Conservation (phyloP, 1,284 basidiomycete species). For the Tylopilus sp. region DNA sequence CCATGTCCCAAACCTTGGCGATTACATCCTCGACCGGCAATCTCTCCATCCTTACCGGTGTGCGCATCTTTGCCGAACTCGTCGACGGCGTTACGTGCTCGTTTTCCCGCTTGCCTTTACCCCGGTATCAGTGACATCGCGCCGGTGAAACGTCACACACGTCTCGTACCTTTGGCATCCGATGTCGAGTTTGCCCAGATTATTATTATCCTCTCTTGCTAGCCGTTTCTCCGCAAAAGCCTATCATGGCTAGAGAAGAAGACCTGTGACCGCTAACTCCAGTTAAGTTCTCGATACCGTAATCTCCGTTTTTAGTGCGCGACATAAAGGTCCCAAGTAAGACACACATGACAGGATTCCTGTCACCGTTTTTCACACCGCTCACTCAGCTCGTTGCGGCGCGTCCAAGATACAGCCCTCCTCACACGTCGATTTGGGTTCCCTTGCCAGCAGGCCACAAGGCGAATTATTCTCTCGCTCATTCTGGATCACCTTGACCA, state of each 20-base stretch:
- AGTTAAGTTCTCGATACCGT: conserved; percentile 27
- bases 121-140: not conserved
- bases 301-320: conserved; percentile 32
- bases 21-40: conserved; percentile 15
- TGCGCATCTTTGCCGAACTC: not conserved
- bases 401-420: conserved; percentile 2
- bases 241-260: conserved; percentile 29
- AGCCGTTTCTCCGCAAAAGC: conserved; percentile 30
- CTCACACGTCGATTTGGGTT: conserved; percentile 17
- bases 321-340: conserved; percentile 18
- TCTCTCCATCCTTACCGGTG: conserved; percentile 8
- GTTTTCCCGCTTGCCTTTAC: conserved; percentile 17
- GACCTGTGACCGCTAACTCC: conserved; percentile 28
- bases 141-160: not conserved
- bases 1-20: conserved; percentile 16
- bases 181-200: conserved; percentile 1
- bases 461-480: conserved; percentile 5
- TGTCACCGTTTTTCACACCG: conserved; percentile 8
- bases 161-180: not conserved
- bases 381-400: not conserved
- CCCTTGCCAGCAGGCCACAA: conserved; percentile 5
- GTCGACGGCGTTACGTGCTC: conserved; percentile 19
- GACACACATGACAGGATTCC: conserved; percentile 2
- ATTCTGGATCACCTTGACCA: conserved; percentile 7
- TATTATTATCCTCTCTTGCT: conserved; percentile 24